A percentile compares a stretch with the other conserved stretches of the same genome.
Evolutionary conservation across 805 yeast species (phyloP).

Genomic region (Starmerella apis): DNA sequence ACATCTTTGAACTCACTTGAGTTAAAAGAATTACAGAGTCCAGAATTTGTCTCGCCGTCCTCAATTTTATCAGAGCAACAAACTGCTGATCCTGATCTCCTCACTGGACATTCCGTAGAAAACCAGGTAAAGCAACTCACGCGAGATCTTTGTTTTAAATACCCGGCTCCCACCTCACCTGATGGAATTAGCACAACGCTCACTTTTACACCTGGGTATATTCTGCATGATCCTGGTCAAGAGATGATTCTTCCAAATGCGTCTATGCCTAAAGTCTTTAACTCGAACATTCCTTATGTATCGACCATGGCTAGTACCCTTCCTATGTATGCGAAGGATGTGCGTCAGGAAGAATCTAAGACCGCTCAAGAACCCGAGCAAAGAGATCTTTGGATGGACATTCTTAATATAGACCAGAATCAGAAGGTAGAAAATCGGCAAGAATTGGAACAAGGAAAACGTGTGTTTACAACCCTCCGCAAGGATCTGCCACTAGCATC

Average conservation of each 20-base stretch:
- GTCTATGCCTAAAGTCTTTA: slow-evolving; percentile 23
- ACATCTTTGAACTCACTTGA: not conserved
- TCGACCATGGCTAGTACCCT: slow-evolving; percentile 24
- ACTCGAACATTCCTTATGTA: slow-evolving; percentile 28
- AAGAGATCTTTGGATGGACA: slow-evolving; percentile 5
- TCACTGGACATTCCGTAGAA: not conserved
- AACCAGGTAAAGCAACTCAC: not conserved
- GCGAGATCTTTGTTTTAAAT: not conserved
- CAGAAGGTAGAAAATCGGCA: not conserved
- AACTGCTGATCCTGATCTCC: not conserved
- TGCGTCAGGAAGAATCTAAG: slow-evolving; percentile 17
- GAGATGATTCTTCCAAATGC: slow-evolving; percentile 14
- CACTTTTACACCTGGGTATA: slow-evolving; percentile 30
- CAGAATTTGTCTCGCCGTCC: not conserved
- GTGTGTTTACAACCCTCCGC: slow-evolving; percentile 11
- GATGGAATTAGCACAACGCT: slow-evolving; percentile 21
- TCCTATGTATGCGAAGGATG: slow-evolving; percentile 22
- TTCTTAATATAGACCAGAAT: slow-evolving; percentile 6
- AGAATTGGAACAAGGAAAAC: not conserved
- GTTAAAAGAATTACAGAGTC: not conserved
- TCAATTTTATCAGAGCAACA: not conserved
- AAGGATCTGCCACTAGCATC: slow-evolving; percentile 9
- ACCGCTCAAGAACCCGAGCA: not conserved
- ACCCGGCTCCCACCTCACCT: not conserved
- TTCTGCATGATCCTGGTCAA: slow-evolving; percentile 23